These are phyloP conservation scores for Epithemia pelagica DNA, from an alignment of 108 stramenopile genomes.

Conservation along the genomic window DNA sequence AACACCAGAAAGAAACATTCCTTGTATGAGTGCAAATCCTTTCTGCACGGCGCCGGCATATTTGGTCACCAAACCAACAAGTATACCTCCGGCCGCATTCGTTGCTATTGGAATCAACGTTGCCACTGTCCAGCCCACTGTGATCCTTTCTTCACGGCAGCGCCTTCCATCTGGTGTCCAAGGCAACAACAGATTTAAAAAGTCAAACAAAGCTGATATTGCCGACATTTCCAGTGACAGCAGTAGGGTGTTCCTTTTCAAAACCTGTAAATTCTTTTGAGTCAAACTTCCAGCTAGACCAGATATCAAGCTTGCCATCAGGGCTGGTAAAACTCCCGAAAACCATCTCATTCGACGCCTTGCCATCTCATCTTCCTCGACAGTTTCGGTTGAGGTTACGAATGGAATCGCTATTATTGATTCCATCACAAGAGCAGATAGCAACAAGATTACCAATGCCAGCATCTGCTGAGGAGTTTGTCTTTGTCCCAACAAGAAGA, in stretches of 20 bases:
- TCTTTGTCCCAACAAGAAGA: slow-evolving; percentile 57
- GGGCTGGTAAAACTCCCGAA: slow-evolving; percentile 47
- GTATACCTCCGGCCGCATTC: slow-evolving; percentile 77
- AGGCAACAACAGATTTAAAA: slow-evolving; percentile 30
- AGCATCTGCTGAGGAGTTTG: slow-evolving; percentile 70
- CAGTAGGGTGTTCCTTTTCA: slow-evolving; percentile 41
- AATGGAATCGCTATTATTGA: neutral
- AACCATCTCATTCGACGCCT: neutral
- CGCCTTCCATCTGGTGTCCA: slow-evolving; percentile 30
- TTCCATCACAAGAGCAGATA: slow-evolving; percentile 55
- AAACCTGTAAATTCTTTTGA: slow-evolving; percentile 64
- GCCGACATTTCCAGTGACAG: slow-evolving; percentile 74
- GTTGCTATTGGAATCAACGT: slow-evolving; percentile 62
- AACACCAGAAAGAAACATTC: slow-evolving; percentile 56
- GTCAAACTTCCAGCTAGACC: slow-evolving; percentile 77
- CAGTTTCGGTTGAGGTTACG: neutral
- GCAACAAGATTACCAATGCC: slow-evolving; percentile 56
- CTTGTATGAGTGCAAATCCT: slow-evolving; percentile 78
- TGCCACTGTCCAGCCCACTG: slow-evolving; percentile 47
- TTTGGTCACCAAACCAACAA: slow-evolving; percentile 86
- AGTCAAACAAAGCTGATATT: slow-evolving; percentile 41
- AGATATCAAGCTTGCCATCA: slow-evolving; percentile 62
- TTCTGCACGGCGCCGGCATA: slow-evolving; percentile 75
- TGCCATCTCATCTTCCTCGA: neutral
- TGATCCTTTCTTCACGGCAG: slow-evolving; percentile 20